phyloP scores from a whole-genome alignment of 305 asterid species.

The Plantago rigida region DNA sequence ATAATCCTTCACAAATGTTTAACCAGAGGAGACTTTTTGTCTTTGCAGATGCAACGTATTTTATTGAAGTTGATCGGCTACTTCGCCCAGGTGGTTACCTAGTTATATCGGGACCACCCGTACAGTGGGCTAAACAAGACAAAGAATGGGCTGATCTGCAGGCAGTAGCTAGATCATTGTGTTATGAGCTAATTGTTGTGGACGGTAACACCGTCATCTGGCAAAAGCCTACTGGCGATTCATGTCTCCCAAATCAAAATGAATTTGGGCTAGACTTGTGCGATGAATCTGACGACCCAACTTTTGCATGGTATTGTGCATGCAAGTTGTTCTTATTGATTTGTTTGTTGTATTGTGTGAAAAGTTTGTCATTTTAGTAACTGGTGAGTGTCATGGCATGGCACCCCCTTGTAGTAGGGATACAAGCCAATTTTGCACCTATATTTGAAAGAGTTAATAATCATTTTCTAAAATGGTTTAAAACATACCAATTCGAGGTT shows the following conservation, averaged over 20 bases:
- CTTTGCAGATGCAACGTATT: slow-evolving; percentile 84
- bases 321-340: neutral
- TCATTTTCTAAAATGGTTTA: no score
- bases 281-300: slow-evolving; percentile 68
- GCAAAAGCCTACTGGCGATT: slow-evolving; percentile 75
- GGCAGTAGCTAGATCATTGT: slow-evolving; percentile 76
- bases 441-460: no score
- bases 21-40: slow-evolving; percentile 22
- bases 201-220: slow-evolving; percentile 95
- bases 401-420: no score
- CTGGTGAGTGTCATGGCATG: neutral
- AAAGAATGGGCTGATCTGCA: slow-evolving; percentile 98
- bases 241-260: slow-evolving; percentile 71
- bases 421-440: no score
- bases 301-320: slow-evolving; percentile 66
- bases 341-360: neutral
- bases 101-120: slow-evolving; percentile 94
- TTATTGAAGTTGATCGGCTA: slow-evolving; percentile 86
- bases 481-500: no score
- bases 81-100: slow-evolving; percentile 97
- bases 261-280: slow-evolving; percentile 71
- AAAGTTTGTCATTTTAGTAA: neutral
- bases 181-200: slow-evolving; percentile 79
- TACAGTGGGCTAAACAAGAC: slow-evolving; percentile 90
- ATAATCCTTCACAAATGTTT: slow-evolving; percentile 25